Percentiles rank a stretch among this genome's conserved stretches.
These are phyloP conservation scores for Periconia sp. DNA, from an alignment of 2,329 filamentous ascomycete genomes.

Conservation along the genomic window DNA sequence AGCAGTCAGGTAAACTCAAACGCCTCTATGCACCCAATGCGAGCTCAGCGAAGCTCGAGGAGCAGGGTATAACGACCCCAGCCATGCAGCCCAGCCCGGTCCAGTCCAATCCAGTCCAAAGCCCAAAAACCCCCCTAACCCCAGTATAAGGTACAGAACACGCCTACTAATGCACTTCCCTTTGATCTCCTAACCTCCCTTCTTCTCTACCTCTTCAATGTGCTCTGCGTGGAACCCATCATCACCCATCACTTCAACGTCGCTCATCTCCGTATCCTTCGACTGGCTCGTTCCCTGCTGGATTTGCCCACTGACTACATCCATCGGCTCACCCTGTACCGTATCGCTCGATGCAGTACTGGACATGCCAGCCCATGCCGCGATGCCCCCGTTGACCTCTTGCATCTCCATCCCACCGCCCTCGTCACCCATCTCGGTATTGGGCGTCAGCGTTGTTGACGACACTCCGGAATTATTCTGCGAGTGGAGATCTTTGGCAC, in stretches of 20 bases:
- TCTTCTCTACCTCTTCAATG: conserved; percentile 32
- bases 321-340: conserved; percentile 27
- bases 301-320: conserved; percentile 10
- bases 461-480: conserved; percentile 24
- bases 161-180: neutral
- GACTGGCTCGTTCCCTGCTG: conserved; percentile 14
- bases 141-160: no score
- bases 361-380: conserved; percentile 19
- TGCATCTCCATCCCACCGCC: conserved; percentile 31
- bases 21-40: neutral
- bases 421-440: conserved; percentile 38
- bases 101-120: neutral
- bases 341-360: conserved; percentile 32
- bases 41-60: no score
- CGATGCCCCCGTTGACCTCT: conserved; percentile 31
- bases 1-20: no score
- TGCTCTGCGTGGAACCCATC: conserved; percentile 22
- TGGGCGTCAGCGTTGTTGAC: conserved; percentile 41
- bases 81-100: neutral
- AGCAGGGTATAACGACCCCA: neutral
- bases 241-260: conserved; percentile 10
- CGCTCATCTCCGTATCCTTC: conserved; percentile 33
- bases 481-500: conserved; percentile 24
- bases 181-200: conserved; percentile 17
- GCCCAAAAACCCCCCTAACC: neutral